phyloP scores from a whole-genome alignment of 1,284 basidiomycete species.

The Termitomyces sp. region DNA sequence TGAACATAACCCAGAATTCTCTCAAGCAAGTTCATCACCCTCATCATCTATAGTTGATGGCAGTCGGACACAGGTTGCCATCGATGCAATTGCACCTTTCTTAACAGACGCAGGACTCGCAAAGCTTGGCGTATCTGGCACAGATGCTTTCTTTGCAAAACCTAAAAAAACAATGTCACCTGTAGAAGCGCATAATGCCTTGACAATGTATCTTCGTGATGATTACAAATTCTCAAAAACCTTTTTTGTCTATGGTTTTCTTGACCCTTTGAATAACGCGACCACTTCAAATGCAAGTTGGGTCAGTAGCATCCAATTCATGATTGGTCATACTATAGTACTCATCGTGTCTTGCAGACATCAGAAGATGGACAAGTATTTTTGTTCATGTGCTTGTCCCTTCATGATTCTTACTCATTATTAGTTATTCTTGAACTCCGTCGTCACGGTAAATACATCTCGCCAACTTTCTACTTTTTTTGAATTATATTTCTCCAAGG shows the following conservation, averaged over 20 bases:
- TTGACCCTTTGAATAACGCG: conserved; percentile 42
- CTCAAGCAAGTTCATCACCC: conserved; percentile 2
- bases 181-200: conserved; percentile 42
- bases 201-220: conserved; percentile 42
- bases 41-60: neutral
- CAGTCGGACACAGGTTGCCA: conserved; percentile 7
- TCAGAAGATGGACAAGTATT: conserved; percentile 50
- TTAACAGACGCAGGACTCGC: conserved; percentile 43
- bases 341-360: conserved; percentile 28
- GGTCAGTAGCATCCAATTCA: conserved; percentile 32
- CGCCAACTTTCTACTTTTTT: neutral
- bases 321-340: neutral
- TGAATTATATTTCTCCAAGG: conserved; percentile 27
- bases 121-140: conserved; percentile 32
- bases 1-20: conserved; percentile 18
- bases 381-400: neutral
- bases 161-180: conserved; percentile 33
- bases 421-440: conserved; percentile 38
- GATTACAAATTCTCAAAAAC: conserved; percentile 38
- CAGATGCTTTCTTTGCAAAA: conserved; percentile 32
- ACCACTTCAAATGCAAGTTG: conserved; percentile 43
- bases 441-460: conserved; percentile 33
- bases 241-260: conserved; percentile 43
- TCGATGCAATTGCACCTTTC: conserved; percentile 35
- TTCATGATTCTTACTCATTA: conserved; percentile 5